Evolutionary conservation across 768 basidiomycete species (phyloP).

Genomic region (Boletus speciosus): DNA sequence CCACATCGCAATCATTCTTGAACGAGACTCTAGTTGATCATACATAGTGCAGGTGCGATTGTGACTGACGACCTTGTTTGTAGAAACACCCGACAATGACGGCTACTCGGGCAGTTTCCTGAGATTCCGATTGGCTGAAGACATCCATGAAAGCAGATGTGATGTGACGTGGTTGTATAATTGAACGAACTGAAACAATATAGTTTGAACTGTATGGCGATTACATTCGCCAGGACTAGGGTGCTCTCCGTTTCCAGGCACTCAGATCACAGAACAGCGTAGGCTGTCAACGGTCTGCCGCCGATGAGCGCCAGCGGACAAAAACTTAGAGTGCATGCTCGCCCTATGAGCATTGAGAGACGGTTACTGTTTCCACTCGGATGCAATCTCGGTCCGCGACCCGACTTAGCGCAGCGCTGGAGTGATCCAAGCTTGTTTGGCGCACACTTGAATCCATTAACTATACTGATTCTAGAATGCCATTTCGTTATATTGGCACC

Average conservation of each 20-base stretch:
- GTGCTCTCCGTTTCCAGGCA: background rate
- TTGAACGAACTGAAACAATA: background rate
- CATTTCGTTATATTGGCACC: background rate
- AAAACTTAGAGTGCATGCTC: background rate
- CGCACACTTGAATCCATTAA: background rate
- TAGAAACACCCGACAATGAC: background rate
- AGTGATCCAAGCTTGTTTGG: background rate
- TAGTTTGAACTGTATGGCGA: background rate
- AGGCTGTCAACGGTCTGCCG: too few species aligned
- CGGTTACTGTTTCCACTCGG: background rate
- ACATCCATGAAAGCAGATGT: background rate
- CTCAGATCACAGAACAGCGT: background rate
- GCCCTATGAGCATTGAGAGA: background rate
- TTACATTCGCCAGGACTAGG: too few species aligned
- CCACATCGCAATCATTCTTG: background rate
- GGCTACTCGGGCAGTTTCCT: background rate
- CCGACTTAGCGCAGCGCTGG: background rate
- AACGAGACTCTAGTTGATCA: conserved; percentile 2
- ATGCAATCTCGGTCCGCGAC: background rate
- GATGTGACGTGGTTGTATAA: background rate
- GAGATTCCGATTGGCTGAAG: background rate
- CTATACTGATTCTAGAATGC: background rate
- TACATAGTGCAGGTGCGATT: background rate
- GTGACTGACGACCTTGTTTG: background rate
- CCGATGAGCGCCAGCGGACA: background rate